A percentile compares a stretch with the other conserved stretches of the same genome.
Evolutionary conservation across 441 rosid genomes (phyloP).

Genomic region (Euphorbia celastroides): DNA sequence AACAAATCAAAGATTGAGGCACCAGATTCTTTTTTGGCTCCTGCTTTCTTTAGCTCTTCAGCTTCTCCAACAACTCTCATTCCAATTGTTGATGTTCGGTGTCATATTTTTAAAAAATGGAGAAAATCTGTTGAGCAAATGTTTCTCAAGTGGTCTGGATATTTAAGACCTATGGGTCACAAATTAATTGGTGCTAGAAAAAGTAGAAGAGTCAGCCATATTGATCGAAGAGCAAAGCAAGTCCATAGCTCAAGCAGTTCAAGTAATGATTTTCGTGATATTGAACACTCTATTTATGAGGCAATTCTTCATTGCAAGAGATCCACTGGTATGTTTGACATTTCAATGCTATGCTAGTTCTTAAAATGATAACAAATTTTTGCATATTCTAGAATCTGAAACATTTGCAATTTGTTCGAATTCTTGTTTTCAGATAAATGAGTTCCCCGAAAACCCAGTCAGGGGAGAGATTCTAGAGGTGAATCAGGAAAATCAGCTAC

Average conservation of each 20-base stretch:
- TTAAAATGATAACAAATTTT: constrained; percentile 6
- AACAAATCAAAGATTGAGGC: constrained; percentile 17
- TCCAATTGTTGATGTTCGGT: constrained; percentile 11
- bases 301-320: constrained; percentile 63
- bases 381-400: neutral
- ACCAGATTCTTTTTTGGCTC: constrained; percentile 9
- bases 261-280: constrained; percentile 22
- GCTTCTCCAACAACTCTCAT: constrained; percentile 16
- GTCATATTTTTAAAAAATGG: constrained; percentile 28
- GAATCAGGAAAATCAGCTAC: constrained; percentile 16
- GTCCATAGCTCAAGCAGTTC: constrained; percentile 31
- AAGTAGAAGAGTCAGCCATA: constrained; percentile 34
- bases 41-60: constrained; percentile 13
- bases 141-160: constrained; percentile 26
- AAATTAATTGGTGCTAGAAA: constrained; percentile 23
- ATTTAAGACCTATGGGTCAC: constrained; percentile 22
- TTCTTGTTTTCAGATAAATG: constrained; percentile 19
- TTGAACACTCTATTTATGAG: constrained; percentile 42
- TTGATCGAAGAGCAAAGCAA: constrained; percentile 30
- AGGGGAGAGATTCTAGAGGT: constrained; percentile 22
- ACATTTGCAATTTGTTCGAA: constrained; percentile 12
- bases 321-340: constrained; percentile 30
- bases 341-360: neutral
- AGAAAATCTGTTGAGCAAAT: constrained; percentile 29
- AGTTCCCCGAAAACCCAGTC: neutral